Conservation (phyloP, 306 rosid genomes). For the Argentina anserina region DNA sequence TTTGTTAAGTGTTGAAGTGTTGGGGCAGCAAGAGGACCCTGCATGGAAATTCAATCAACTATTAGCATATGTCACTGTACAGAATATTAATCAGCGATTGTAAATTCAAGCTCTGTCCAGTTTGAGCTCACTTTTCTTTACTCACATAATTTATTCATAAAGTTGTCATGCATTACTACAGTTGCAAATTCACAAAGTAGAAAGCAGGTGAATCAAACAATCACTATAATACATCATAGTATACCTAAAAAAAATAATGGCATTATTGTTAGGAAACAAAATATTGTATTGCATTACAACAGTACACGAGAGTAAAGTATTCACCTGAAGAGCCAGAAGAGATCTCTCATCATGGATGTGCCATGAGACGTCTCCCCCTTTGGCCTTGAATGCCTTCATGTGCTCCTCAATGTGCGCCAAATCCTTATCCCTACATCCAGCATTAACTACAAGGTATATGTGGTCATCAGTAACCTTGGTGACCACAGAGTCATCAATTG, state of each 20-base stretch:
- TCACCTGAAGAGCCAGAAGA: conserved; percentile 86
- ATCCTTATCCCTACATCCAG: conserved; percentile 95
- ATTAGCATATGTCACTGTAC: conserved; percentile 3
- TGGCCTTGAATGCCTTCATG: conserved; percentile 92
- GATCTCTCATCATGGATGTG: conserved; percentile 96
- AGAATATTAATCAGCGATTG: conserved; percentile 12
- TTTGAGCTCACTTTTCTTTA: not conserved
- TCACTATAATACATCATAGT: not conserved
- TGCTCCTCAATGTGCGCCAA: conserved; percentile 90
- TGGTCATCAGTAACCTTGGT: conserved; percentile 80
- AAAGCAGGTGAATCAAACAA: not conserved
- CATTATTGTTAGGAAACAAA: not conserved
- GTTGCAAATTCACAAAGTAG: not conserved
- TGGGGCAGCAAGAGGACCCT: conserved; percentile 97
- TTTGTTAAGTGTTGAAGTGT: conserved; percentile 84
- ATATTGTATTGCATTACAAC: not conserved
- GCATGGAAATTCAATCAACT: conserved; percentile 26
- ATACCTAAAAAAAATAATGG: not conserved
- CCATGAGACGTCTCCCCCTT: conserved; percentile 97
- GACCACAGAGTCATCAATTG: conserved; percentile 87
- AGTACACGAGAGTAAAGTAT: conserved; percentile 1
- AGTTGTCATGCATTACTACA: not conserved
- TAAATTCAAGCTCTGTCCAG: not conserved
- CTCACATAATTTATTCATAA: not conserved
- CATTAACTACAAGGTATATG: conserved; percentile 88